These are phyloP conservation scores for Effrenium voratum DNA, from an alignment of 73 alveolate species.

Conservation along the genomic window DNA sequence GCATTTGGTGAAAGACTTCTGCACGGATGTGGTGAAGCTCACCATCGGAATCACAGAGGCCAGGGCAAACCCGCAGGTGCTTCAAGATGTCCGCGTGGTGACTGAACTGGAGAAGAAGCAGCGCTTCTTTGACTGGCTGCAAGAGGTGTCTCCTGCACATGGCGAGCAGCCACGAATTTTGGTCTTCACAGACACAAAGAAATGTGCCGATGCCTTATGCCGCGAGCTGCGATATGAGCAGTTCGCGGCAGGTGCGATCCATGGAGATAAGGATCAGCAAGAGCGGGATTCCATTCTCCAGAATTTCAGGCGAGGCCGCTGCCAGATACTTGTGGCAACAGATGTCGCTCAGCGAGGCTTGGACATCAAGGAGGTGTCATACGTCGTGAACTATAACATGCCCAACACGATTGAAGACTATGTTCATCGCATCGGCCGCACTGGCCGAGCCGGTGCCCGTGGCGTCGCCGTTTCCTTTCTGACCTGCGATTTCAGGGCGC, in stretches of 20 bases:
- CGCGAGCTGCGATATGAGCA: slow-evolving; percentile 95
- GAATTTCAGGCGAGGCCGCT: slow-evolving; percentile 95
- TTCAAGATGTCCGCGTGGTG: slow-evolving; percentile 93
- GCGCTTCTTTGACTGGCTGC: slow-evolving; percentile 12
- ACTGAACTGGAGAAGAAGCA: slow-evolving; percentile 95
- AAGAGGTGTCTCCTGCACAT: slow-evolving; percentile 30
- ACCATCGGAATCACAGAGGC: slow-evolving; percentile 52
- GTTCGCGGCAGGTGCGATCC: slow-evolving; percentile 96
- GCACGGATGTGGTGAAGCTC: slow-evolving; percentile 79
- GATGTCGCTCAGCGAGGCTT: slow-evolving; percentile 98
- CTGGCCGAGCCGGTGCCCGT: slow-evolving; percentile 94
- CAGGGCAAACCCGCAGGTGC: slow-evolving; percentile 86
- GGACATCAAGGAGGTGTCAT: slow-evolving; percentile 96
- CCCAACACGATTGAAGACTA: slow-evolving; percentile 98
- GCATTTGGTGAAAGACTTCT: slow-evolving; percentile 85
- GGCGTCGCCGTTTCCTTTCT: slow-evolving; percentile 72
- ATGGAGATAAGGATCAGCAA: slow-evolving; percentile 97
- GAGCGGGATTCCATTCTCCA: slow-evolving; percentile 95
- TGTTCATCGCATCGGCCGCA: slow-evolving; percentile 98
- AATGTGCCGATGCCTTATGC: slow-evolving; percentile 96
- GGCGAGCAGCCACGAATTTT: slow-evolving; percentile 12
- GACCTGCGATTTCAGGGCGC: slow-evolving; percentile 63
- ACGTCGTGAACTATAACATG: slow-evolving; percentile 96
- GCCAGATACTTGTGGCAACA: slow-evolving; percentile 97
- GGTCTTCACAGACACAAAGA: slow-evolving; percentile 95